A percentile compares a stretch with the other conserved stretches of the same genome.
Evolutionary conservation across 169 alveolate genomes (phyloP).

Genomic region (Cryptosporidium ubiquitum): DNA sequence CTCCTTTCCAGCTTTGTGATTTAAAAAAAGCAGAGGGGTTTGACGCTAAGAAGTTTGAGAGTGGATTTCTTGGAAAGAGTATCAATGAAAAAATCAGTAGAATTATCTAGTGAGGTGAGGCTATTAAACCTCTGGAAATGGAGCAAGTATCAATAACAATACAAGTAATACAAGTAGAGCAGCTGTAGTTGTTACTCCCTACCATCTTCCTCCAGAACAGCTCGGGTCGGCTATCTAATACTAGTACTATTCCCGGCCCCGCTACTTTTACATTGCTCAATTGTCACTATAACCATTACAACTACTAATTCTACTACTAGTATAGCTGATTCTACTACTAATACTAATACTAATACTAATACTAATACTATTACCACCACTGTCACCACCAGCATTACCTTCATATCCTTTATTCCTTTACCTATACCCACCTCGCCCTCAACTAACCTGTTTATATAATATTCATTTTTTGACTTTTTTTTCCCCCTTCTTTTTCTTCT

Average conservation of each 20-base stretch:
- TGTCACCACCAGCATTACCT: background rate
- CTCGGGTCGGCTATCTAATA: background rate
- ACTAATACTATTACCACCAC: background rate
- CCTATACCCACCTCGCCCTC: too few relatives aligned
- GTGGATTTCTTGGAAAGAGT: conserved; percentile 65
- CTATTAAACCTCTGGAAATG: background rate
- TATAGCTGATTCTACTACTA: too few relatives aligned
- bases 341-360: background rate
- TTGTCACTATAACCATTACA: background rate
- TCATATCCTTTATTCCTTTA: too few relatives aligned
- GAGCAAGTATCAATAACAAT: too few relatives aligned
- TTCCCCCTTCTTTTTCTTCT: too few relatives aligned
- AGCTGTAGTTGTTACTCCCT: background rate
- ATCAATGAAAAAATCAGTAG: conserved; percentile 67
- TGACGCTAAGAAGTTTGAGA: conserved; percentile 74
- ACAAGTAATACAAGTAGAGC: too few relatives aligned
- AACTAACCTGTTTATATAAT: too few relatives aligned
- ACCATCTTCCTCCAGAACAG: background rate
- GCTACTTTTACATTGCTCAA: too few relatives aligned
- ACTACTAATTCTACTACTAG: background rate
- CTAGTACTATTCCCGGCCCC: too few relatives aligned
- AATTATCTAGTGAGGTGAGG: conserved; percentile 11
- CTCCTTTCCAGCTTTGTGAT: conserved; percentile 73
- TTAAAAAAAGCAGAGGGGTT: conserved; percentile 75
- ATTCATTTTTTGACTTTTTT: too few relatives aligned